A percentile compares a stretch with the other conserved stretches of the same genome.
Conservation (phyloP, 1,284 basidiomycete species). For the Vanrija pseudolonga region DNA sequence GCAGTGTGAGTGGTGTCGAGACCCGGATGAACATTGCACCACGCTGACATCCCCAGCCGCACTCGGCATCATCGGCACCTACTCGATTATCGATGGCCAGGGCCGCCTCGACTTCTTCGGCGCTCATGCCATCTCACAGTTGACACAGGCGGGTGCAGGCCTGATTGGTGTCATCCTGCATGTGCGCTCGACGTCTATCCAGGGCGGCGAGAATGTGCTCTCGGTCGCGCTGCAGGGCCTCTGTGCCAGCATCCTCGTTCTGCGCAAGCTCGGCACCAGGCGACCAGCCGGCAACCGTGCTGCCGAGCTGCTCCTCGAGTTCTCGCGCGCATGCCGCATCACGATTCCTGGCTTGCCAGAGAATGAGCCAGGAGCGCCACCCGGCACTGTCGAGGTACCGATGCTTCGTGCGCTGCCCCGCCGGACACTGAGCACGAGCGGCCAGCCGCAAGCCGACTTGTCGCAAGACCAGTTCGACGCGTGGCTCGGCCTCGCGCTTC, state of each 20-base stretch:
- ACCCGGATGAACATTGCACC: too few relatives aligned
- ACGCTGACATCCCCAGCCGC: constrained; percentile 9
- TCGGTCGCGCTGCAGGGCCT: constrained; percentile 30
- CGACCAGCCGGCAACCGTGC: constrained; percentile 32
- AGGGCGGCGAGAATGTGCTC: constrained; percentile 15
- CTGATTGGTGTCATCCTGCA: constrained; percentile 35
- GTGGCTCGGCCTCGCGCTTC: constrained; percentile 26
- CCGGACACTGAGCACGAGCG: constrained; percentile 2
- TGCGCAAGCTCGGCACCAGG: constrained; percentile 21
- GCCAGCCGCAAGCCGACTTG: background rate
- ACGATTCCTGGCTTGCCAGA: constrained; percentile 18
- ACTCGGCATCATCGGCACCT: constrained; percentile 34
- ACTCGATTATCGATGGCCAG: constrained; percentile 28
- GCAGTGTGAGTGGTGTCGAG: constrained; percentile 17
- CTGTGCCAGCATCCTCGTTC: constrained; percentile 25
- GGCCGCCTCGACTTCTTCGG: constrained; percentile 34
- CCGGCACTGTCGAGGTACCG: constrained; percentile 26
- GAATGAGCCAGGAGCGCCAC: constrained; percentile 3
- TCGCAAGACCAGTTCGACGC: constrained; percentile 25
- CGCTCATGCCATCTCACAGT: constrained; percentile 34
- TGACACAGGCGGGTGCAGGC: constrained; percentile 34
- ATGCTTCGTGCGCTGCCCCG: constrained; percentile 31
- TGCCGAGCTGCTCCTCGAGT: constrained; percentile 29
- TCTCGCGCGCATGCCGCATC: constrained; percentile 29
- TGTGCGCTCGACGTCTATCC: constrained; percentile 16